phyloP scores from a whole-genome alignment of 495 filamentous ascomycete genomes.

The Aspergillus carlsbadensis region DNA sequence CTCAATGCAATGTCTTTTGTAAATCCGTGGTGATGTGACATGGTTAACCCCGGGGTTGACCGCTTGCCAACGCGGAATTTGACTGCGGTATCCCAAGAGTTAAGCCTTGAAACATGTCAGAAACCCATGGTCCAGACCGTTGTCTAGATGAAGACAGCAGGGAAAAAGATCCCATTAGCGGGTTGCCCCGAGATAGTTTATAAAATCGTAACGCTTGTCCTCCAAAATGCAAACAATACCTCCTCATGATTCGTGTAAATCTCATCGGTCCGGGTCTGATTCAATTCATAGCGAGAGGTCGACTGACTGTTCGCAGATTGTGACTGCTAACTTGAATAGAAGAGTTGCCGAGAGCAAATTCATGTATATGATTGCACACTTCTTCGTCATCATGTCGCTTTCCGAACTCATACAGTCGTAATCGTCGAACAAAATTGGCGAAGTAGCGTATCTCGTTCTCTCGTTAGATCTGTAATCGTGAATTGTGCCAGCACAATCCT shows the following conservation, averaged over 20 bases:
- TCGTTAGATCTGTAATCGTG: not conserved
- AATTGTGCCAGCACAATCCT: slow-evolving; percentile 2
- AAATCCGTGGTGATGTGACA: not conserved
- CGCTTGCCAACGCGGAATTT: too few species aligned
- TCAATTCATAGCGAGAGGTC: slow-evolving; percentile 5
- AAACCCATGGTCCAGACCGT: not conserved
- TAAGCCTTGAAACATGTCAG: not conserved
- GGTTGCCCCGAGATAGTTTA: slow-evolving; percentile 37
- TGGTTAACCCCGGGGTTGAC: too few species aligned
- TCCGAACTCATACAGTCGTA: slow-evolving; percentile 27
- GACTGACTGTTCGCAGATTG: slow-evolving; percentile 1
- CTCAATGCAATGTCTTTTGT: slow-evolving; percentile 3
- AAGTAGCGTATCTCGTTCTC: slow-evolving; percentile 5
- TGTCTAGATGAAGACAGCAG: slow-evolving; percentile 22
- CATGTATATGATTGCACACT: too few species aligned
- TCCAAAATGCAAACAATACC: slow-evolving; percentile 16
- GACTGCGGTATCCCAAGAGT: not conserved
- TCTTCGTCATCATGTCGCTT: too few species aligned
- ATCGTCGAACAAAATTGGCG: slow-evolving; percentile 15
- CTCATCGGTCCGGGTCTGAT: not conserved
- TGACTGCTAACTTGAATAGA: not conserved
- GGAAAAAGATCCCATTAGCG: slow-evolving; percentile 31
- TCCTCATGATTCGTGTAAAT: not conserved
- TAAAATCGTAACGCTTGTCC: slow-evolving; percentile 24
- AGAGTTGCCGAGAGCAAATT: not conserved